Conservation (phyloP, 2,329 filamentous ascomycete species). For the Colletotrichum zoysiae region DNA sequence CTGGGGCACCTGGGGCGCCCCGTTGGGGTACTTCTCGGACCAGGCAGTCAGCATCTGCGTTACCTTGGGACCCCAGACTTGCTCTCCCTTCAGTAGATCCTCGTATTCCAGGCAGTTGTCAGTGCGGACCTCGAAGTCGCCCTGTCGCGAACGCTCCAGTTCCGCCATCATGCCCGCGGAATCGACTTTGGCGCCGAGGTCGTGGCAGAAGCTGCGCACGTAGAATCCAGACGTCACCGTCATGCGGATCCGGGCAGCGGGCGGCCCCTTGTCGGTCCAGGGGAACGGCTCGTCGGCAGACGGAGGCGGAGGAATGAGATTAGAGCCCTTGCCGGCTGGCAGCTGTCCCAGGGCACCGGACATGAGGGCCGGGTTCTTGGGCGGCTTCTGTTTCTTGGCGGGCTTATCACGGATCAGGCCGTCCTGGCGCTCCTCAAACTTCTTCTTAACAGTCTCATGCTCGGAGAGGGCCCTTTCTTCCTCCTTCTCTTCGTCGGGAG, state of each 20-base stretch:
- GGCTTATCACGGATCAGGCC: slow-evolving; percentile 66
- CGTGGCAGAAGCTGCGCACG: slow-evolving; percentile 92
- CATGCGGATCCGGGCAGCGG: slow-evolving; percentile 87
- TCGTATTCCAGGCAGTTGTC: slow-evolving; percentile 82
- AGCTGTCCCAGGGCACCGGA: slow-evolving; percentile 68
- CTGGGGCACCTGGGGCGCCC: slow-evolving; percentile 43
- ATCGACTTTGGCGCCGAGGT: slow-evolving; percentile 84
- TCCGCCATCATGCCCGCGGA: slow-evolving; percentile 90
- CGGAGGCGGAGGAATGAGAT: slow-evolving; percentile 64
- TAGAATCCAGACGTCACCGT: slow-evolving; percentile 97
- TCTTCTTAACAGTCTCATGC: slow-evolving; percentile 69
- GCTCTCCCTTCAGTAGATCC: slow-evolving; percentile 81
- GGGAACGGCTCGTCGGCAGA: slow-evolving; percentile 64
- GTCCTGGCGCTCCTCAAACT: slow-evolving; percentile 70
- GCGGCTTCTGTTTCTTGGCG: slow-evolving; percentile 52
- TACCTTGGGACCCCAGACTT: slow-evolving; percentile 85
- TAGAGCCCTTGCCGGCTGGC: slow-evolving; percentile 64
- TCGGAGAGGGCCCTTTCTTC: slow-evolving; percentile 67
- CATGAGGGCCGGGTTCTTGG: slow-evolving; percentile 63
- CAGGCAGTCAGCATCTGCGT: slow-evolving; percentile 59
- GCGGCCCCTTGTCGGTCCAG: slow-evolving; percentile 73
- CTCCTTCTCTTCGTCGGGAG: slow-evolving; percentile 66
- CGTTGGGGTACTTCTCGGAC: slow-evolving; percentile 48
- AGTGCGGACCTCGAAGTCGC: slow-evolving; percentile 78
- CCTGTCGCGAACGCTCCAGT: slow-evolving; percentile 84